phyloP scores from a whole-genome alignment of 2,329 filamentous ascomycete genomes.

The Ophiostoma sp. region DNA sequence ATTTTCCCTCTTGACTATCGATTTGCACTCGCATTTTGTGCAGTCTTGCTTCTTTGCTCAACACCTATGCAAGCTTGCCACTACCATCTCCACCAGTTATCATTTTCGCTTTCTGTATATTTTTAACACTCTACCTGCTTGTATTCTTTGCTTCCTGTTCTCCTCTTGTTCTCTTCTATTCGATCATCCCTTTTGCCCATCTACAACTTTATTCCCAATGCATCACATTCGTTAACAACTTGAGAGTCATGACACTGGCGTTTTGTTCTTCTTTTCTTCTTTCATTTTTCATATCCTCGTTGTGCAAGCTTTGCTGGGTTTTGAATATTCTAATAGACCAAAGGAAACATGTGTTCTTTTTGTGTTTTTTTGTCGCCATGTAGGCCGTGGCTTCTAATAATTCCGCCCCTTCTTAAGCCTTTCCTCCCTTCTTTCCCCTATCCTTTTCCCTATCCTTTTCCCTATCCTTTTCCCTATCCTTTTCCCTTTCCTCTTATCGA shows the following conservation, averaged over 20 bases:
- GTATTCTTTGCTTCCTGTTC: background rate
- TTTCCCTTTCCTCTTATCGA: background rate
- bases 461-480: background rate
- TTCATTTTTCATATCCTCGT: background rate
- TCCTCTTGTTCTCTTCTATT: background rate
- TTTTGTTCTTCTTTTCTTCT: constrained; percentile 1
- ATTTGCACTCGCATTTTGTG: background rate
- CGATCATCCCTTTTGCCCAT: background rate
- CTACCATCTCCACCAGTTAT: background rate
- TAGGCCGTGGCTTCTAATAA: constrained; percentile 2
- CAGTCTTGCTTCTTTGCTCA: background rate
- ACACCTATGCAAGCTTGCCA: background rate
- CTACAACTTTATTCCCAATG: constrained; percentile 3
- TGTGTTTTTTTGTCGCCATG: background rate
- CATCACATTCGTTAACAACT: constrained; percentile 10
- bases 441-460: background rate
- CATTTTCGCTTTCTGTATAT: background rate
- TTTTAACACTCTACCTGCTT: background rate
- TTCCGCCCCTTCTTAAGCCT: background rate
- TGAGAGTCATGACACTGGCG: constrained; percentile 5
- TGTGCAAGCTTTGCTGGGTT: background rate
- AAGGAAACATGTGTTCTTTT: background rate
- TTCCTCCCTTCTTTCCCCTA: background rate
- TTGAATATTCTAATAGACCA: background rate
- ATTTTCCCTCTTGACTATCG: background rate